phyloP scores from a whole-genome alignment of 768 basidiomycete genomes.

The Suillus decipiens region DNA sequence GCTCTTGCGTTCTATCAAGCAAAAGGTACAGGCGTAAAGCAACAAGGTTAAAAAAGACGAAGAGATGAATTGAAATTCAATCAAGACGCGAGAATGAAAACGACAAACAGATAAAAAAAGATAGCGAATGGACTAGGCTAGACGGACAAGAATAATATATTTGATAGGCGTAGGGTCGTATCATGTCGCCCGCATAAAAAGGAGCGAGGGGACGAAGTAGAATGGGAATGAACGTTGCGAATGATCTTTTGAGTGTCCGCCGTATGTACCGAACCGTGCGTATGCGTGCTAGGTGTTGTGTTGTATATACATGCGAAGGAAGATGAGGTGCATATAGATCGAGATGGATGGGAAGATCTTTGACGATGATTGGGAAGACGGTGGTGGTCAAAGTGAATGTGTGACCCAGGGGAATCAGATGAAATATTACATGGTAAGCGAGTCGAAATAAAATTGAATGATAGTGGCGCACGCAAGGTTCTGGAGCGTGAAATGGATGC shows the following conservation, averaged over 20 bases:
- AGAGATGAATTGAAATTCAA: background rate
- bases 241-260: slow-evolving; percentile 5
- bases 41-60: no score
- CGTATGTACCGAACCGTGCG: slow-evolving; percentile 7
- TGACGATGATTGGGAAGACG: background rate
- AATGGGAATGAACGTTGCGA: slow-evolving; percentile 3
- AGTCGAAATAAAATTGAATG: background rate
- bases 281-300: slow-evolving; percentile 6
- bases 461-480: slow-evolving; percentile 6
- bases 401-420: background rate
- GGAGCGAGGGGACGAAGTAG: background rate
- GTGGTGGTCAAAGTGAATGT: background rate
- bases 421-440: background rate
- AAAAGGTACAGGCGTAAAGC: background rate
- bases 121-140: slow-evolving; percentile 1
- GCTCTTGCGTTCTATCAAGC: slow-evolving; percentile 2
- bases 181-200: background rate
- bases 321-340: slow-evolving; percentile 4
- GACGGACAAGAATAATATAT: slow-evolving; percentile 1
- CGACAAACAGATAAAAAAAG: background rate
- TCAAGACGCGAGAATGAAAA: background rate
- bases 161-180: background rate
- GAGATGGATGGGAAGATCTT: slow-evolving; percentile 9
- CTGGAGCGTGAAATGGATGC: slow-evolving; percentile 3
- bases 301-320: slow-evolving; percentile 11